Base-by-base conservation (phyloP, 2,329 filamentous ascomycete genomes). In the Sarocladium oryzae region DNA sequence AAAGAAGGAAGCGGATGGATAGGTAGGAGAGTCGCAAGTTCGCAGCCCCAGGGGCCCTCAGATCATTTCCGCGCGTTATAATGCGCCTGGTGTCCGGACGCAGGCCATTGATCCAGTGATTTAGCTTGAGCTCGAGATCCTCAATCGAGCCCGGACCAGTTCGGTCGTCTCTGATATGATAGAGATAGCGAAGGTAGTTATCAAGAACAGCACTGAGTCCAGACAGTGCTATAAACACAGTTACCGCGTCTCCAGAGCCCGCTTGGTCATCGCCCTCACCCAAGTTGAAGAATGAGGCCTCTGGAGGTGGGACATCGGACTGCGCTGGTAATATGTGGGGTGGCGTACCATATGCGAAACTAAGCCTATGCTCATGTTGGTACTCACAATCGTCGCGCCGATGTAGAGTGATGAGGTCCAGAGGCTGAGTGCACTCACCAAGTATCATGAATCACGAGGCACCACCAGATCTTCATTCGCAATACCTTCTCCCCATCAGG, bases 391-490 rank as follows among this genome's bases (percentile, higher is more conserved):
- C n/a, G n/a, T n/a, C n/a, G n/a, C n/a, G n/a, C n/a, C n/a, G n/a
- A n/a, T n/a, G n/a, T n/a, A n/a, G n/a, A n/a, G n/a, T n/a, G n/a
- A n/a, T n/a, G n/a, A n/a, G n/a, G n/a, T n/a, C n/a, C n/a, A n/a
- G n/a, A n/a, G n/a, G n/a, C n/a, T n/a, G n/a, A 30, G 28, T 30
- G 7, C 28, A 57, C 64, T 48, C 63, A 78, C 78, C 78, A 82
- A 50, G 72, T 69, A 57, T 82, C 78, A 48, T 79, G 72, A 9
- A 82, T 66, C 13, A 78, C 56, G 1, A 82, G 60, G 8, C 70
- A 67, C 78, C 78, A 81, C 79, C 79, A 82, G 2, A 80, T 72
- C 50, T 72, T 69, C 56, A 79, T 74, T 21, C 78, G 62, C 4
- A 79, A 55, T 10, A 66, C 61, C 58, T 81, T 81, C 55, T 81